Evolutionary conservation across 2,329 filamentous ascomycete genomes (phyloP).

Genomic region (Colletotrichum sojae): DNA sequence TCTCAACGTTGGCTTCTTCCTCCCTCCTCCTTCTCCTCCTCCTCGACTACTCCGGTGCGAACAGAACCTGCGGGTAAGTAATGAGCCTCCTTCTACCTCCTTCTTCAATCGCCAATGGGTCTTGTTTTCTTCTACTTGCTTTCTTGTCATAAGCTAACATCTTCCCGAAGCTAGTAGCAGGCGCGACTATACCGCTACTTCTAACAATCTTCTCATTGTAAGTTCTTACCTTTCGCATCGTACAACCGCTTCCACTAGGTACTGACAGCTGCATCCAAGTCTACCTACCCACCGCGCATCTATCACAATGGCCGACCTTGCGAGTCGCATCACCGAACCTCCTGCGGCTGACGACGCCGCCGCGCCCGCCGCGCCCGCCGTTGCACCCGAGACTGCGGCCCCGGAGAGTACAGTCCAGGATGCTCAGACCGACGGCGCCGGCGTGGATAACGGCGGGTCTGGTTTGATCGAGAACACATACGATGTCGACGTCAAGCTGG

Average conservation of each 20-base stretch:
- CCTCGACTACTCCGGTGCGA: background rate
- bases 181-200: constrained; percentile 30
- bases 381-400: constrained; percentile 43
- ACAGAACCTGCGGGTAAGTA: constrained; percentile 9
- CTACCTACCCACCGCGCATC: constrained; percentile 9
- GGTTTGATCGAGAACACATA: constrained; percentile 80
- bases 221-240: constrained; percentile 39
- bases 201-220: constrained; percentile 13
- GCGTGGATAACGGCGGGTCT: constrained; percentile 60
- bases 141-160: constrained; percentile 24
- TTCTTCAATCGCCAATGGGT: background rate
- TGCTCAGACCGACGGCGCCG: constrained; percentile 55
- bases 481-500: constrained; percentile 93
- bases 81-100: background rate
- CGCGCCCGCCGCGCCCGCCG: constrained; percentile 40
- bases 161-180: constrained; percentile 4
- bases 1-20: background rate
- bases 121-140: background rate
- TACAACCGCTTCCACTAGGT: constrained; percentile 26
- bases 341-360: constrained; percentile 47
- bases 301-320: constrained; percentile 62
- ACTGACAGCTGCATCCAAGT: constrained; percentile 12
- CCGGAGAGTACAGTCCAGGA: constrained; percentile 41
- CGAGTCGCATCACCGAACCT: constrained; percentile 66
- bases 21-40: background rate